These are phyloP conservation scores for Athelia sp. DNA, from an alignment of 1,284 basidiomycete genomes.

Conservation along the genomic window DNA sequence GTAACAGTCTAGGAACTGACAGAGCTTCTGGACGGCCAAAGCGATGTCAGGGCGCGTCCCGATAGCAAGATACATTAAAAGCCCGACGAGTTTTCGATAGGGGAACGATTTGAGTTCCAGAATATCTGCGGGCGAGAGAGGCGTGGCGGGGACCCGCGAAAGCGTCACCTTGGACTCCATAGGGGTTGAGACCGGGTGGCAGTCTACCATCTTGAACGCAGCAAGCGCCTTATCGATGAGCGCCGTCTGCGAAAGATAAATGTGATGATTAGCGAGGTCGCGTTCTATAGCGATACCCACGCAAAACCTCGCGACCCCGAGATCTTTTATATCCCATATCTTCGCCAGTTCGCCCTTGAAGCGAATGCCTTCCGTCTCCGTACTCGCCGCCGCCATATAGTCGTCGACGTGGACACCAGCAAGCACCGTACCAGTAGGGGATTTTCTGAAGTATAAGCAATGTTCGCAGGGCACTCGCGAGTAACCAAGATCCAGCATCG, in stretches of 20 bases:
- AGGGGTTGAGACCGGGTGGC: constrained; percentile 23
- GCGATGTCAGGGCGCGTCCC: constrained; percentile 36
- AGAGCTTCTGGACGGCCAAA: constrained; percentile 29
- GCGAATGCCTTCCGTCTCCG: constrained; percentile 8
- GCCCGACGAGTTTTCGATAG: constrained; percentile 29
- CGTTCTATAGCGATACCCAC: constrained; percentile 27
- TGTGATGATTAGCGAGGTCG: constrained; percentile 16
- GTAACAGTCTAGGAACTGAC: constrained; percentile 27
- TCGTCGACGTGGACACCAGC: constrained; percentile 31
- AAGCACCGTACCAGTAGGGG: constrained; percentile 17
- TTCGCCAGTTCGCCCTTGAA: constrained; percentile 23
- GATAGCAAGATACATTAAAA: constrained; percentile 33
- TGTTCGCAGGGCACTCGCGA: constrained; percentile 18
- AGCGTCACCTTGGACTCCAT: constrained; percentile 19
- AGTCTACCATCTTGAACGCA: constrained; percentile 26
- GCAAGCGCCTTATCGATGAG: constrained; percentile 31
- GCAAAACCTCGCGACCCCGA: constrained; percentile 14
- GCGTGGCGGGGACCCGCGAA: constrained; percentile 12
- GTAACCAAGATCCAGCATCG: constrained; percentile 23
- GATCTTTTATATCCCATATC: constrained; percentile 27
- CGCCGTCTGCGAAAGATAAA: constrained; percentile 29
- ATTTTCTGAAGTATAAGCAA: constrained; percentile 26
- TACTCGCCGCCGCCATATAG: constrained; percentile 21
- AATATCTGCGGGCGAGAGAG: constrained; percentile 3
- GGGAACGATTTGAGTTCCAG: constrained; percentile 12